Base-by-base conservation (phyloP, 164 flowering plant species). In the Nymphaea colorata region DNA sequence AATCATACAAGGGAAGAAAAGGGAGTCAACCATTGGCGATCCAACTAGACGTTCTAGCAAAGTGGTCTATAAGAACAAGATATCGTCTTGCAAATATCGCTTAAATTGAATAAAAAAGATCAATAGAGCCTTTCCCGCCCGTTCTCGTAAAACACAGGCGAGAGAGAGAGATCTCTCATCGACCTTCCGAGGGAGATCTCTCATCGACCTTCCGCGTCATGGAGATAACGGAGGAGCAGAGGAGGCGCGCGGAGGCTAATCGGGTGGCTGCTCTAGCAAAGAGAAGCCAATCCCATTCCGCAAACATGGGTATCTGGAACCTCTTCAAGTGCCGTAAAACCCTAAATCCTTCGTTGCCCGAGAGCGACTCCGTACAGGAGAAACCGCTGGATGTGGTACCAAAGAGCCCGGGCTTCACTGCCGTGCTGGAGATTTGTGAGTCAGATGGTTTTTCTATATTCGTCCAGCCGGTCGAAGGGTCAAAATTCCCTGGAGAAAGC, bases 161-260 rank as follows among this genome's bases (percentile, higher is more conserved):
- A 25, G 36, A 25, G 36, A 25, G 36, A 25, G 36, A 25, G 36
- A 4, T 47, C 12, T 12, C 12, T 12, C 55, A 12, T 47, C 55
- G 55, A 47, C 55, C 12, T 47, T 47, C 12, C 55, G 11, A n/a
- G n/a, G n/a, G n/a, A 25, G 53, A 4, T 47, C 12, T 12, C 12
- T 12, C 55, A 12, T 47, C 55, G 55, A 47, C 55, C 12, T 47
- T 47, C 12, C 55, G 11, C 55, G 43, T 51, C 66, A 82, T 82
- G 87, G 86, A 82, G 44, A 80, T 94, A 76, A 87, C 91, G 0
- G 97, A 91, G 57, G 93, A 88, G 61, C 95, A 91, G 74, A 71
- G 87, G 43, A 71, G 69, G 61, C 76, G 93, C 67, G 86, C 87
- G 4, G 97, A 94, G 76, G 80, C 86, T 11, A 94, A 87, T 69